These are phyloP conservation scores for Diplodia seriata DNA, from an alignment of 2,329 filamentous ascomycete genomes.

Conservation along the genomic window DNA sequence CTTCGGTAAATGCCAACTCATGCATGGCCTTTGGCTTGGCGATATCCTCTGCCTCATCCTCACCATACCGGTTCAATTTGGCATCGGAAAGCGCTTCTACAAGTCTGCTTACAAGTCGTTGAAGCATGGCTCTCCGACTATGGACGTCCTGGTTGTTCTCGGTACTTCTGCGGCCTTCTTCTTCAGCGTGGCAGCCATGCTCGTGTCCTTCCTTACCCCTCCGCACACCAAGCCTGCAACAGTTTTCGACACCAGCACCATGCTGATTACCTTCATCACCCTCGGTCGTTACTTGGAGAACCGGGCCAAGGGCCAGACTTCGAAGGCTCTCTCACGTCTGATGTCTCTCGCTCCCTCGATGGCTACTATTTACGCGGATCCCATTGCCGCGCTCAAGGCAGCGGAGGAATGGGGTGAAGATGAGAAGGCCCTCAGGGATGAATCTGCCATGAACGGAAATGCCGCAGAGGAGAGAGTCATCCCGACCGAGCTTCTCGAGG, in stretches of 20 bases:
- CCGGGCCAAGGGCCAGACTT: slow-evolving; percentile 92
- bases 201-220: slow-evolving; percentile 75
- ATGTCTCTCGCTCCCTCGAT: slow-evolving; percentile 97
- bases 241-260: slow-evolving; percentile 96
- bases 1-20: slow-evolving; percentile 72
- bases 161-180: slow-evolving; percentile 96
- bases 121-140: slow-evolving; percentile 89
- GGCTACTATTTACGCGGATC: slow-evolving; percentile 94
- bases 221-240: slow-evolving; percentile 84
- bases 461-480: slow-evolving; percentile 84
- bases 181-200: slow-evolving; percentile 88
- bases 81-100: slow-evolving; percentile 94
- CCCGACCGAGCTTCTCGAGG: slow-evolving; percentile 91
- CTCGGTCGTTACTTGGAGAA: slow-evolving; percentile 93
- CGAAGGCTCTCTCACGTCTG: slow-evolving; percentile 86
- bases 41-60: slow-evolving; percentile 83
- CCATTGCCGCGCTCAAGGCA: slow-evolving; percentile 89
- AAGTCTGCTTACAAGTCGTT: slow-evolving; percentile 90
- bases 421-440: slow-evolving; percentile 45
- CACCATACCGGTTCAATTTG: slow-evolving; percentile 94
- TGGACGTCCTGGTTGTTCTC: slow-evolving; percentile 95
- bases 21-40: slow-evolving; percentile 82
- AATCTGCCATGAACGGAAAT: slow-evolving; percentile 55
- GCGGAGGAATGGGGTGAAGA: slow-evolving; percentile 75
- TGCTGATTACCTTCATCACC: slow-evolving; percentile 96